Base-by-base conservation (phyloP, 2,329 filamentous ascomycete genomes). In the Fusarium abutilonis region DNA sequence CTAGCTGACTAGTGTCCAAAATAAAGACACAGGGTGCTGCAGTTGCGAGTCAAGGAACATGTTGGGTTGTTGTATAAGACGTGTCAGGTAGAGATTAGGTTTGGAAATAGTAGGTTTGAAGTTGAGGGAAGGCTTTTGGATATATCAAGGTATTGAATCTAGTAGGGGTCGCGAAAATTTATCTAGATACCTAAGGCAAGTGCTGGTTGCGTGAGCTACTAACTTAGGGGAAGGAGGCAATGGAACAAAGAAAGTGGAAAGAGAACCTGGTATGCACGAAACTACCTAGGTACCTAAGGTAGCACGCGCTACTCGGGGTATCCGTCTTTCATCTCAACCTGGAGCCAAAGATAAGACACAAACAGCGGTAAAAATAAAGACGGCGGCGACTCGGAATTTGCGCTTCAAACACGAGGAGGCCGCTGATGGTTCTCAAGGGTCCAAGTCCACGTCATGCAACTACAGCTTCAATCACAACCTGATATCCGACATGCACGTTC, bases 371-470 rank as follows among this genome's bases (percentile, higher is more conserved):
- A 46, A 32, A 44, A 63, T 52, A 63, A 63, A 47, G 53, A 31
- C 39, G 36, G 43, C 34, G 53, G 45, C 63, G 63, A 64, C 58
- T 66, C 63, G 63, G 63, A 47, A 38, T 55, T 52, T 50, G 43
- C 46, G 35, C 60, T 56, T 29, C 26, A 52, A 21, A 40, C 63
- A 66, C 63, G 63, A 64, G 63, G 58, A 26, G 52, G 35, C 48
- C 43, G 40, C 54, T 52, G 39, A 52, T 52, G 44, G 49, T 41
- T 45, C 34, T 34, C 29, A 45, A 49, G 48, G 48, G 43, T 47
- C 31, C 47, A 34, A 34, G 31, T 7, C 5, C 23, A 63, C 57
- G 56, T 45, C 51, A 39, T 34, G 46, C 47, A n/a, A 56, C 49
- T 26, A 4, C 23, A 19, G 19, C 23, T 26, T 7, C 23, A 26